phyloP scores from a whole-genome alignment of 129 eudicot genomes.

The Saussurea involucrata region DNA sequence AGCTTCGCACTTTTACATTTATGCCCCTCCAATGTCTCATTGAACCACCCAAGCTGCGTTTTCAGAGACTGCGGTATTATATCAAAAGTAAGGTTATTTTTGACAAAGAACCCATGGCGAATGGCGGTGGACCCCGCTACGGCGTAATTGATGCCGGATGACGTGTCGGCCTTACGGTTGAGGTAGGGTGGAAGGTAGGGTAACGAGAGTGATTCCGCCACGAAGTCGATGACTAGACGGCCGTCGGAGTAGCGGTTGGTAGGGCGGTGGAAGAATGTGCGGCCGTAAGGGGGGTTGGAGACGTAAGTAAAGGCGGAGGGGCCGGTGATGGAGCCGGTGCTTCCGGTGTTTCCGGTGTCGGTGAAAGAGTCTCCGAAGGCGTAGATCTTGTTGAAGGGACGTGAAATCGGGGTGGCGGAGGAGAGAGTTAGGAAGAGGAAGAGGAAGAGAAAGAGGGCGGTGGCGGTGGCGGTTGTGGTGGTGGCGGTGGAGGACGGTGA shows the following conservation, averaged over 20 bases:
- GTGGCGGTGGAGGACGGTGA: too few species aligned
- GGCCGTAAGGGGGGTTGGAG: slow-evolving; percentile 76
- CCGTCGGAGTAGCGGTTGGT: slow-evolving; percentile 89
- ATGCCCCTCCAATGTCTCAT: slow-evolving; percentile 31
- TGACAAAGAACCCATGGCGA: slow-evolving; percentile 46
- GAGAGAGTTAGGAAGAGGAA: slow-evolving; percentile 5
- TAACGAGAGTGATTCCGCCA: slow-evolving; percentile 46
- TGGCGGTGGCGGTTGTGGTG: slow-evolving; percentile 7
- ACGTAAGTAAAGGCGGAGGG: slow-evolving; percentile 51
- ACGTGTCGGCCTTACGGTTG: slow-evolving; percentile 26
- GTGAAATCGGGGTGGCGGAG: background rate
- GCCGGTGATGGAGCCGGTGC: slow-evolving; percentile 40
- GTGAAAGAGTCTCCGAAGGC: slow-evolving; percentile 89
- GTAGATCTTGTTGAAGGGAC: slow-evolving; percentile 54
- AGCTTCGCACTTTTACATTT: slow-evolving; percentile 30
- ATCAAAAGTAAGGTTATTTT: slow-evolving; percentile 49
- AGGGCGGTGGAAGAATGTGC: slow-evolving; percentile 78
- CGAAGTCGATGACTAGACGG: slow-evolving; percentile 71
- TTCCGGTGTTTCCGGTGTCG: slow-evolving; percentile 88
- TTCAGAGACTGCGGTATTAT: slow-evolving; percentile 58
- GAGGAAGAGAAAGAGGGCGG: too few species aligned
- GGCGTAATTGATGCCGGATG: slow-evolving; percentile 63
- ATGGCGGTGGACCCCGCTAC: slow-evolving; percentile 86
- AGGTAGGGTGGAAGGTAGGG: slow-evolving; percentile 69
- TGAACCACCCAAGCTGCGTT: slow-evolving; percentile 72